Conservation (phyloP, 345 rosid genomes). For the Eucalyptus viminalis region DNA sequence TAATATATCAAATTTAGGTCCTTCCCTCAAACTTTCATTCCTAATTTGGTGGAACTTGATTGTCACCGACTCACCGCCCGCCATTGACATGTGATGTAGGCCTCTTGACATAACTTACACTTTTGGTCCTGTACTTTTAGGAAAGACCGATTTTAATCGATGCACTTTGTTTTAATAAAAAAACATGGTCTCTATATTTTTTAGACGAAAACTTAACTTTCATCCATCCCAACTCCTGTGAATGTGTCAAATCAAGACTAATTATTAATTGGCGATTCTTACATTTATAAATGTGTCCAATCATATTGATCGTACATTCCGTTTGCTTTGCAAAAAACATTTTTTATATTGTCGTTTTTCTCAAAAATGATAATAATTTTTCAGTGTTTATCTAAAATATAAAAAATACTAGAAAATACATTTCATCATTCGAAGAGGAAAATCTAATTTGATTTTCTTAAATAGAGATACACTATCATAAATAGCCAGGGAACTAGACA, state of each 20-base stretch:
- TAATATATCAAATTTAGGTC: background rate
- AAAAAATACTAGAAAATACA: no score
- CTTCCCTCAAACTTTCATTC: background rate
- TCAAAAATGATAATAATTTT: no score
- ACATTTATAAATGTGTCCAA: background rate
- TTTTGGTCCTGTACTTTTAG: background rate
- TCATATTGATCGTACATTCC: background rate
- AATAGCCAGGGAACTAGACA: background rate
- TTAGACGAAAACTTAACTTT: background rate
- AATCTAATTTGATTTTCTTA: background rate
- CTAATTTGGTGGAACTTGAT: background rate
- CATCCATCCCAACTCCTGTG: background rate
- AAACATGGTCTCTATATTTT: background rate
- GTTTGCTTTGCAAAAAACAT: rapidly evolving
- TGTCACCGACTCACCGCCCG: no score
- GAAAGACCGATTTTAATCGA: background rate
- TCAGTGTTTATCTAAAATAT: no score
- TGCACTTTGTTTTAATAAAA: background rate
- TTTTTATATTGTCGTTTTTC: rapidly evolving
- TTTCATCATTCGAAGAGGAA: no score
- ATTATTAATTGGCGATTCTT: background rate
- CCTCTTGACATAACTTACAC: background rate
- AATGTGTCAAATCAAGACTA: background rate
- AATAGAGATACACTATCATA: rapidly evolving
- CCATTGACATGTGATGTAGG: background rate